Conservation (phyloP, 2,329 filamentous ascomycete species). For the Tolypocladium amazonense region DNA sequence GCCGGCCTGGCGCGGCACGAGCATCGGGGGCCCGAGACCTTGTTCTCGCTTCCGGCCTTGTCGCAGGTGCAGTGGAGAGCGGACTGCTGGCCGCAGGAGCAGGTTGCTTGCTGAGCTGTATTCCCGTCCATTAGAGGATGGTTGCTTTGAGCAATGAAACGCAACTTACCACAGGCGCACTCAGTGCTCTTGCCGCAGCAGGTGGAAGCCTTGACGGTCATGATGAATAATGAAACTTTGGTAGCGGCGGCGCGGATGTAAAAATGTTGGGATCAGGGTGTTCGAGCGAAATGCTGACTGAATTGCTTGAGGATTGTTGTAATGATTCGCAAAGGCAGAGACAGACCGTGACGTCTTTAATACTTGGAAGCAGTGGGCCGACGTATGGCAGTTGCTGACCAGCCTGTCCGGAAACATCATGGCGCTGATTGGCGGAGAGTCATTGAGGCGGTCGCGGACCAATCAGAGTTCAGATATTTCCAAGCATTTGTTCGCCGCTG, state of each 20-base stretch:
- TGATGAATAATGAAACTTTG: slow-evolving; percentile 11
- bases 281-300: neutral
- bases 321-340: neutral
- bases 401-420: neutral
- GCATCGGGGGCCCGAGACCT: slow-evolving; percentile 60
- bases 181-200: slow-evolving; percentile 46
- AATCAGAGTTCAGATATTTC: slow-evolving; percentile 7
- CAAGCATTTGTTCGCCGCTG: slow-evolving; percentile 3
- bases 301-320: neutral
- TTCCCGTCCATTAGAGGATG: neutral
- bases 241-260: neutral
- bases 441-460: neutral
- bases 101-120: slow-evolving; percentile 54
- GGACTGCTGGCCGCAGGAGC: slow-evolving; percentile 82
- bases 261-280: neutral
- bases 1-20: slow-evolving; percentile 74
- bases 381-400: slow-evolving; percentile 1
- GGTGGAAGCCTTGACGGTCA: slow-evolving; percentile 32
- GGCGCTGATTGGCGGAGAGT: slow-evolving; percentile 5
- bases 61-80: slow-evolving; percentile 81
- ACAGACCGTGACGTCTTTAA: slow-evolving; percentile 5
- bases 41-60: slow-evolving; percentile 68
- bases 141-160: neutral
- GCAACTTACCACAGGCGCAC: slow-evolving; percentile 46
- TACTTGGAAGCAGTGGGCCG: slow-evolving; percentile 2